Evolutionary conservation across 108 stramenopile species (phyloP), one percentile per base, ranked within the genome.

Genomic region (Stephanodiscus triporus): DNA sequence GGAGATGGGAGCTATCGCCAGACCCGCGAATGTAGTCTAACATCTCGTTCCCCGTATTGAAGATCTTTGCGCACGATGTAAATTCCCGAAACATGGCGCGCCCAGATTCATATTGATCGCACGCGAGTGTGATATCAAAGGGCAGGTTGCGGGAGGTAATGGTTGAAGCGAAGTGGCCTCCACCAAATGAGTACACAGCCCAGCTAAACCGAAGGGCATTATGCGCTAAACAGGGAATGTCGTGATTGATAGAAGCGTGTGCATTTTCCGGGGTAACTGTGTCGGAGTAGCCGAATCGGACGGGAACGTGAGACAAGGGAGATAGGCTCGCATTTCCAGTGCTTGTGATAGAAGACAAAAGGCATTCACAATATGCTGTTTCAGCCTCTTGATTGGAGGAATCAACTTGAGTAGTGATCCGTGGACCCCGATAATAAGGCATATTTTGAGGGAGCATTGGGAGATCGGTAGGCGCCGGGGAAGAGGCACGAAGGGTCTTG

Each of bases 381-480:
- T 17, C 19, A 20, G 49, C 4, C 6, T 50, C 49, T 20, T 4
- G 9, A 7, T 4, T 4, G 4, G 49, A 4, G 19, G 19, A 4
- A 2, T 50, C 49, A 20, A 4, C 20, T 9, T 4, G 4, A 6
- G 55, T 11, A 4, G 55, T 5, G 4, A 24, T 26, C 3, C 8
- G 9, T 26, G 23, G 23, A 24, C 24, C 23, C 2, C 24, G 23
- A 8, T 56, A 56, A 24, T 56, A 56, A 2, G 55, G 55, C 55
- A 56, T 56, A 24, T 56, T 56, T 26, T 56, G 23, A 2, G 55
- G 55, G 11, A 11, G 23, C 55, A 56, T 56, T 56, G 55, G 19
- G 6, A 56, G 8, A 50, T 50, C 49, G 49, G 19, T 50, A 2
- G 49, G 49, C 2, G 49, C 20, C 20, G 9, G 49, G 9, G 4